Evolutionary conservation across 2,329 filamentous ascomycete genomes (phyloP).

Genomic region (Madurella mycetomatis): DNA sequence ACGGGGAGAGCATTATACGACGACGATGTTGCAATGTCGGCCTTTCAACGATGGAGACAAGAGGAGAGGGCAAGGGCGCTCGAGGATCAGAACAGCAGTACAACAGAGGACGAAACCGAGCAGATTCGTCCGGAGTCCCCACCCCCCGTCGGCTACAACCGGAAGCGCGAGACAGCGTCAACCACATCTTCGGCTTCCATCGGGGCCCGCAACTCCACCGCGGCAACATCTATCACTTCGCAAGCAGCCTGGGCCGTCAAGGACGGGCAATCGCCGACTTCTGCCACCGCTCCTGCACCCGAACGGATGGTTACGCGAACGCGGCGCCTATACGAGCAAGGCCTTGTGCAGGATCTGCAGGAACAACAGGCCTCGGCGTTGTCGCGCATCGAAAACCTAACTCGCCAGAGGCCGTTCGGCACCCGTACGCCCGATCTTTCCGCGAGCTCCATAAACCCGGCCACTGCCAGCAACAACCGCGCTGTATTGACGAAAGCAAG

Average conservation of each 20-base stretch:
- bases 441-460: conserved; percentile 44
- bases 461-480: conserved; percentile 39
- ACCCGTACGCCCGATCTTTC: conserved; percentile 48
- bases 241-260: conserved; percentile 54
- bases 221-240: conserved; percentile 83
- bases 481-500: conserved; percentile 54
- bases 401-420: conserved; percentile 54
- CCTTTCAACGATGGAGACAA: conserved; percentile 73
- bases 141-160: conserved; percentile 60
- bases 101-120: conserved; percentile 37
- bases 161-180: conserved; percentile 80
- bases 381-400: conserved; percentile 74
- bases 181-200: conserved; percentile 69
- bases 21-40: conserved; percentile 75
- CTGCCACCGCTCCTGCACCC: conserved; percentile 39
- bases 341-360: conserved; percentile 71
- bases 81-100: conserved; percentile 38
- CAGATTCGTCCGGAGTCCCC: conserved; percentile 50
- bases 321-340: conserved; percentile 77
- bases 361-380: conserved; percentile 75
- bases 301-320: conserved; percentile 67
- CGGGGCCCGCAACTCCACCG: conserved; percentile 72
- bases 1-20: conserved; percentile 72
- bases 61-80: conserved; percentile 50
- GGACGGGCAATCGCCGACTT: conserved; percentile 44